These are phyloP conservation scores for Aureobasidium sp. DNA, from an alignment of 2,329 filamentous ascomycete genomes.

Conservation along the genomic window DNA sequence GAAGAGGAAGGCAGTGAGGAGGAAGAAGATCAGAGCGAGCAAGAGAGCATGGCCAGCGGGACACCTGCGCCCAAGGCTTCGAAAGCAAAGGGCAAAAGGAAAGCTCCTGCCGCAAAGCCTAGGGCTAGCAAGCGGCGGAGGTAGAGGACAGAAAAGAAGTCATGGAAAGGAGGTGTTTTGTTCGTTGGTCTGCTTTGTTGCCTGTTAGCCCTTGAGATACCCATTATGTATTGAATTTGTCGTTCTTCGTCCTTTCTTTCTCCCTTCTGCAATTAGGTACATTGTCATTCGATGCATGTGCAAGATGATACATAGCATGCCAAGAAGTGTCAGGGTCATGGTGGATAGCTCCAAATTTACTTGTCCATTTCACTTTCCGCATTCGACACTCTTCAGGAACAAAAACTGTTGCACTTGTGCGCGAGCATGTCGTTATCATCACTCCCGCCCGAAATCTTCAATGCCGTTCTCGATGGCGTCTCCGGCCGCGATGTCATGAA, in stretches of 20 bases:
- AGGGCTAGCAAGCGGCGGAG: conserved; percentile 11
- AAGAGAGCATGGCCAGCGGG: conserved; percentile 7
- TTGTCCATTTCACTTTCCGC: too few species aligned
- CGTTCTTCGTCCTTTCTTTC: background rate
- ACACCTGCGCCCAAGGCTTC: conserved; percentile 12
- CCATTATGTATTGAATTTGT: background rate
- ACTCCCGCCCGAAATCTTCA: background rate
- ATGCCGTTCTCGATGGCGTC: background rate
- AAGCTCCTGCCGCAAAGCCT: background rate
- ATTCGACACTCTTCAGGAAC: too few species aligned
- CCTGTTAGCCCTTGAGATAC: background rate
- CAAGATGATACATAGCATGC: background rate
- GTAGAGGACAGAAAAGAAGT: background rate
- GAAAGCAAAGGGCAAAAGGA: conserved; percentile 5
- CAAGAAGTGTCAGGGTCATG: background rate
- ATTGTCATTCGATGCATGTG: background rate
- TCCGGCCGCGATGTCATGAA: background rate
- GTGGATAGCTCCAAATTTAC: background rate
- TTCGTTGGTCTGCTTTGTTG: background rate
- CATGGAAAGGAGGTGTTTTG: background rate
- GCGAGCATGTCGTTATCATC: background rate
- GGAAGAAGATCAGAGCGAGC: background rate
- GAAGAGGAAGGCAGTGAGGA: conserved; percentile 9
- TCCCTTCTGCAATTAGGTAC: background rate
- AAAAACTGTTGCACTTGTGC: background rate